Percentiles rank a stretch among this genome's conserved stretches.
phyloP scores from a whole-genome alignment of 352 stramenopile species.

The Thalassiosira mediterranea region DNA sequence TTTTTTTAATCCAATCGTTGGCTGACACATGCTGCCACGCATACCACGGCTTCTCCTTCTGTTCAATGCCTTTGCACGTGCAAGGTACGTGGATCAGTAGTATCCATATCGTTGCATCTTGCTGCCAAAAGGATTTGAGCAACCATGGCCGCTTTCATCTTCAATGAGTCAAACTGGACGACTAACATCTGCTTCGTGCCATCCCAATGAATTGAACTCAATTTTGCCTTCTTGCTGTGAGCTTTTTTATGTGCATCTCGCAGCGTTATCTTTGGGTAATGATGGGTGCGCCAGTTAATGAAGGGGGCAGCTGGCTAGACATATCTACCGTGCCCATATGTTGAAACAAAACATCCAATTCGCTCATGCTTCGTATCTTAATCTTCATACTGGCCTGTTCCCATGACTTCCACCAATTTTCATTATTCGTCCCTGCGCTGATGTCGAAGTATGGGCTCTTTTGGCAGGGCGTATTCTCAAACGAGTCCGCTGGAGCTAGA shows the following conservation, averaged over 20 bases:
- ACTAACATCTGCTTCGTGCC: not conserved
- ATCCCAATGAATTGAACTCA: conserved; percentile 11
- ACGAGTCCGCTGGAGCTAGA: conserved; percentile 11
- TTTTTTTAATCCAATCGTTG: too few relatives aligned
- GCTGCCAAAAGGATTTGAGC: too few relatives aligned
- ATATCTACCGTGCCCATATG: not conserved
- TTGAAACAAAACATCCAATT: conserved; percentile 10
- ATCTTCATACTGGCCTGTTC: not conserved
- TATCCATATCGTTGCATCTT: too few relatives aligned
- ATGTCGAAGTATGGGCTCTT: conserved; percentile 3
- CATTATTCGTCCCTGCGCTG: not conserved
- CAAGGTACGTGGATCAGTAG: too few relatives aligned
- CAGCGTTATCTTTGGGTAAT: conserved; percentile 1
- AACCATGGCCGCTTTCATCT: too few relatives aligned
- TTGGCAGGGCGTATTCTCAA: conserved; percentile 21
- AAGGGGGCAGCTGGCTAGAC: too few relatives aligned
- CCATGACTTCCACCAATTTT: not conserved
- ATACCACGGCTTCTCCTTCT: too few relatives aligned
- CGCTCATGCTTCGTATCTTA: not conserved
- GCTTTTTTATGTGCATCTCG: conserved; percentile 10
- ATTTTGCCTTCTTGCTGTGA: conserved; percentile 7
- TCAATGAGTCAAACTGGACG: not conserved
- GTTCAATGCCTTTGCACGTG: too few relatives aligned
- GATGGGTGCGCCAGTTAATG: too few relatives aligned
- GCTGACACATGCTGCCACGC: too few relatives aligned